phyloP scores from a whole-genome alignment of 768 basidiomycete genomes.

The Kwoniella europaea region DNA sequence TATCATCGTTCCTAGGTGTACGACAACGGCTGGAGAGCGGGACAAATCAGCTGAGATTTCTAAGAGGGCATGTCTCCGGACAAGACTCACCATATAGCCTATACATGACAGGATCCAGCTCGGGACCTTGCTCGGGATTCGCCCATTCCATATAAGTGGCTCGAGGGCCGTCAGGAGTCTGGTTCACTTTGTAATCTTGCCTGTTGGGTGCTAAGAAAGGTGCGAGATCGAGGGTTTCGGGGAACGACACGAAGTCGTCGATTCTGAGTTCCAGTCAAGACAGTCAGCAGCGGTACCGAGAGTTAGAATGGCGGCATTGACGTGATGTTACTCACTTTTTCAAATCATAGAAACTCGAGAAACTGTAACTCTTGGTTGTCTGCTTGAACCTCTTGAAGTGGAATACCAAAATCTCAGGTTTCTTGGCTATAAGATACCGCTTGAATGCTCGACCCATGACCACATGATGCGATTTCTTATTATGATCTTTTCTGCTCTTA shows the following conservation, averaged over 20 bases:
- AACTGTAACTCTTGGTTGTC: conserved; percentile 63
- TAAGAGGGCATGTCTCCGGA: background rate
- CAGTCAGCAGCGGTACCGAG: no score
- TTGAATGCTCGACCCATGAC: conserved; percentile 87
- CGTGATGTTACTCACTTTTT: conserved; percentile 52
- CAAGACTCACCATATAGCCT: conserved; percentile 48
- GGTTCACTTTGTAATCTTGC: conserved; percentile 50
- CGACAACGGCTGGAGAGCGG: conserved; percentile 49
- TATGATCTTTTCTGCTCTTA: conserved; percentile 28
- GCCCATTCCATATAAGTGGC: conserved; percentile 56
- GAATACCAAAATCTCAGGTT: conserved; percentile 83
- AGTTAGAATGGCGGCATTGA: no score
- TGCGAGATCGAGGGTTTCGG: conserved; percentile 78
- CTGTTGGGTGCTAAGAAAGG: conserved; percentile 81
- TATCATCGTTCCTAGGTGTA: conserved; percentile 62
- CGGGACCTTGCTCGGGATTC: conserved; percentile 47
- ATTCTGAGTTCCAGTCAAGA: conserved; percentile 62
- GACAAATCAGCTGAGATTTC: background rate
- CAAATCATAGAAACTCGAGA: conserved; percentile 54
- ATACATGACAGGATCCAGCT: conserved; percentile 55
- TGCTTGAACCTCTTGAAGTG: conserved; percentile 96
- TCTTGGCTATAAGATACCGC: conserved; percentile 80
- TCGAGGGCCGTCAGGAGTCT: conserved; percentile 41
- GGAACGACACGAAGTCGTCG: conserved; percentile 89
- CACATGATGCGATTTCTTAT: conserved; percentile 64